Evolutionary conservation across 495 filamentous ascomycete genomes (phyloP).

Genomic region (Astrothelium macrocarpum): DNA sequence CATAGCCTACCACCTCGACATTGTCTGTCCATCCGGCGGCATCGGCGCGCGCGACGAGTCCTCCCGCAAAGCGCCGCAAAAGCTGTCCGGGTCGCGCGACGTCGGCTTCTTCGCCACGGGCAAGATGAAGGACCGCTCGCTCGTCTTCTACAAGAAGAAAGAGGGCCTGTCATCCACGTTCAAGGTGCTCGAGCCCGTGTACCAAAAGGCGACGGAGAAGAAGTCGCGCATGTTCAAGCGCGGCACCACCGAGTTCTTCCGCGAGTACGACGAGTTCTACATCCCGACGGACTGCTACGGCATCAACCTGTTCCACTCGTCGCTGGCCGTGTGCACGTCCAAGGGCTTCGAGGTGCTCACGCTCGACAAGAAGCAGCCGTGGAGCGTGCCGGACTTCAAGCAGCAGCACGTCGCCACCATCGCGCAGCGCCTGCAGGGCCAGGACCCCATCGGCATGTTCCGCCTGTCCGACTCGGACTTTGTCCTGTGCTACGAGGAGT

Average conservation of each 20-base stretch:
- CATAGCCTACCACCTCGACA: slow-evolving; percentile 89
- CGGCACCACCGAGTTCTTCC: slow-evolving; percentile 87
- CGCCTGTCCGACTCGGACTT: slow-evolving; percentile 87
- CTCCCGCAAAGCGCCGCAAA: slow-evolving; percentile 71
- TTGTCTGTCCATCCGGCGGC: slow-evolving; percentile 66
- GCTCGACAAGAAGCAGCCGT: slow-evolving; percentile 88
- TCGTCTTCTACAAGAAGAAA: slow-evolving; percentile 94
- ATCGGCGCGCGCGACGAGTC: slow-evolving; percentile 56
- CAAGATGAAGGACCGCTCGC: slow-evolving; percentile 87
- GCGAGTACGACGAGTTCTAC: slow-evolving; percentile 97
- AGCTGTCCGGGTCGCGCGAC: slow-evolving; percentile 76
- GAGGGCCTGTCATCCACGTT: slow-evolving; percentile 86
- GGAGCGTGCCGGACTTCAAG: slow-evolving; percentile 78
- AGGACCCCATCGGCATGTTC: slow-evolving; percentile 91
- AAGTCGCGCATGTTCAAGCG: slow-evolving; percentile 45
- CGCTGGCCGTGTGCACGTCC: slow-evolving; percentile 80
- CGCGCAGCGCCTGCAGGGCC: slow-evolving; percentile 64
- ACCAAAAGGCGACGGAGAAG: slow-evolving; percentile 75
- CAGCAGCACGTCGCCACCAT: slow-evolving; percentile 69
- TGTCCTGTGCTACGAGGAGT: slow-evolving; percentile 86
- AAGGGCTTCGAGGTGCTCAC: slow-evolving; percentile 95
- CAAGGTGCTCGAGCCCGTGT: slow-evolving; percentile 86
- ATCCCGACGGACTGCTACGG: slow-evolving; percentile 92
- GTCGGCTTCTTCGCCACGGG: slow-evolving; percentile 94
- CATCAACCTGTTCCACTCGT: slow-evolving; percentile 90